Evolutionary conservation across 768 basidiomycete species (phyloP), one percentile per base, ranked within the genome.

Genomic region (Trametes cubensis): DNA sequence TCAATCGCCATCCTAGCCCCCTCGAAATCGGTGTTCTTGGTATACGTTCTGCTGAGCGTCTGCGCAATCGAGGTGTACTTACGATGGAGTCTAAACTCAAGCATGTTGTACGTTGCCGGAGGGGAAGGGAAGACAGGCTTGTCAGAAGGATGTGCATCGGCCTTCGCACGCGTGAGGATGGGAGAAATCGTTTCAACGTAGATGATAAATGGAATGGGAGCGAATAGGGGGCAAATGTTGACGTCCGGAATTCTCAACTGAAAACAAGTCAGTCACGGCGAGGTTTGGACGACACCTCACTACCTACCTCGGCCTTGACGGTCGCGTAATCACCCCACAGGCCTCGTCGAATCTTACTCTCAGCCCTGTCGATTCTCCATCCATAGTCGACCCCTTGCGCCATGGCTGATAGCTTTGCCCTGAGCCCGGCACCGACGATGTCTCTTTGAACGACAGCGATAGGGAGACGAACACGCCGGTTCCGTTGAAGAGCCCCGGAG

Each of bases 291-390:
- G 34, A 34, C 34, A 55, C 62, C 20, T n/a, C 2, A 10, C 2
- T 10, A 55, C 62, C 25, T n/a, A 66, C 66, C 58, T 64, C 48
- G 46, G 61, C 60, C 4, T 52, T 23, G 3, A 64, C 62, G 3
- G 55, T 60, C 2, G 67, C 39, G 41, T 64, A 62, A 1, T 64
- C 65, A 13, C 67, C 65, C 67, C 67, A 69, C 6, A 69, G 23
- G 11, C 65, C 67, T 30, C 47, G 54, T 6, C 67, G 48, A 26
- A 69, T 63, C 46, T 54, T 47, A 23, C 58, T 55, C 21, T 57
- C 48, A 17, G 34, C 41, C 11, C 2, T 14, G 0, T n/a, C 41
- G 4, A 38, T 30, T 14, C 46, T 52, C 61, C 62, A 57, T 7
- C 21, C 21, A 4, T 51, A 62, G 6, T 18, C 47, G 28, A 54